Percentiles rank a stretch among this genome's conserved stretches.
These are phyloP conservation scores for Arctium lappa DNA, from an alignment of 129 eudicot genomes.

Conservation along the genomic window DNA sequence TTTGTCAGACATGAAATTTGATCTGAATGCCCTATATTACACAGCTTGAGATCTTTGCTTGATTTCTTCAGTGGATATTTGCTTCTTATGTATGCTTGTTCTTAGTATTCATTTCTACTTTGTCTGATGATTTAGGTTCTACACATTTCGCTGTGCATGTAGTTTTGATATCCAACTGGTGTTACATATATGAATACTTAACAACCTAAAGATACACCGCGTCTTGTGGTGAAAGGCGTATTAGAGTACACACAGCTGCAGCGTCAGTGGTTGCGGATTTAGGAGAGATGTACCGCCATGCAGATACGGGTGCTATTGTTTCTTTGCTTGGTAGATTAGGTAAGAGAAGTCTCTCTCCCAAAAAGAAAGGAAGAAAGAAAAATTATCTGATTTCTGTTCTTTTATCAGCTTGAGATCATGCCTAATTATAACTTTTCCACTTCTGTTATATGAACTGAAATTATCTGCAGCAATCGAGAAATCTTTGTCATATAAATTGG, in stretches of 20 bases:
- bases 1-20: neutral
- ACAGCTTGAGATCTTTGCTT: neutral
- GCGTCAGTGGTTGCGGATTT: constrained; percentile 95
- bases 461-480: constrained; percentile 80
- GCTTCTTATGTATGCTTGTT: neutral
- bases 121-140: neutral
- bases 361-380: neutral
- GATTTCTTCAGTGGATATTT: neutral
- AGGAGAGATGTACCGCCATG: constrained; percentile 96
- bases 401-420: neutral
- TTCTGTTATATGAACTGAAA: neutral
- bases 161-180: neutral
- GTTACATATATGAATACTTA: constrained; percentile 35
- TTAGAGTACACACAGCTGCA: constrained; percentile 97
- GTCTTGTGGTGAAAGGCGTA: constrained; percentile 97
- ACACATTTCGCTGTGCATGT: neutral
- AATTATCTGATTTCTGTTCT: neutral
- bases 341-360: constrained; percentile 22
- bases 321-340: constrained; percentile 85
- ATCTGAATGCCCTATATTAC: neutral
- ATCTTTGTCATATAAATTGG: constrained; percentile 77
- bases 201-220: constrained; percentile 81
- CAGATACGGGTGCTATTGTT: constrained; percentile 92
- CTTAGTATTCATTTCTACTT: neutral
- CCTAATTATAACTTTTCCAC: neutral